Base-by-base conservation (phyloP, 805 yeast genomes). In the Candida hispaniensis region DNA sequence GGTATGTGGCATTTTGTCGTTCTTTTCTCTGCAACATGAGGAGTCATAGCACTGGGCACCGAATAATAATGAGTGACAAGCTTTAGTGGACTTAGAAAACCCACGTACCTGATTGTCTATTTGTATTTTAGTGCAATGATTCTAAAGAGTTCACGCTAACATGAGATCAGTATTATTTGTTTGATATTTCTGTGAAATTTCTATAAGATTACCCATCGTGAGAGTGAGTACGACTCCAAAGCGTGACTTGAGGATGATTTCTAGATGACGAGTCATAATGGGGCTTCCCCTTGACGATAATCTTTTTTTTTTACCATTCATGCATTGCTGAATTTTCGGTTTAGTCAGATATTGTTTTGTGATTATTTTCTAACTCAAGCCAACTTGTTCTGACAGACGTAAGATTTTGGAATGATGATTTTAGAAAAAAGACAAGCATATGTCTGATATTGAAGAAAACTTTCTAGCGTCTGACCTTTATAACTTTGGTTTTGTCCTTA, bases 41-140 rank as follows among this genome's bases (percentile, higher is more conserved):
- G 95, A 85, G 62, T 58, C 69, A 75, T 69, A 71, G 95, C 96
- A 86, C 96, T 86, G 96, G 96, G 96, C 96, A 85, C 96, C 76
- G 96, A 80, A 61, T 61, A 54, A 45, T 48, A 50, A 75, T 85
- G 95, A 85, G 93, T 81, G 95, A 85, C 85, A 79, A 63, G 69
- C 93, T 93, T 81, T 63, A 34, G 75, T 75, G 86, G 94, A 93
- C 95, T 82, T 91, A 78, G 91, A 93, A 86, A 86, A 79, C 95
- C 93, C 81, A 71, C 74, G 73, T 63, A 57, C 81, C 94, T 71
- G 94, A 83, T 9, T 7, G 11, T 14, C 17, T 8, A 26, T 16
- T 12, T 30, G 20, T 13, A 17, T 30, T n/a, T 8, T 19, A 19
- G 22, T 19, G 8, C 8, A 9, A 9, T 19, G n/a, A 9, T 19